Evolutionary conservation across 345 rosid genomes (phyloP), one percentile per base, ranked within the genome.

Genomic region (Dipteronia sinensis): DNA sequence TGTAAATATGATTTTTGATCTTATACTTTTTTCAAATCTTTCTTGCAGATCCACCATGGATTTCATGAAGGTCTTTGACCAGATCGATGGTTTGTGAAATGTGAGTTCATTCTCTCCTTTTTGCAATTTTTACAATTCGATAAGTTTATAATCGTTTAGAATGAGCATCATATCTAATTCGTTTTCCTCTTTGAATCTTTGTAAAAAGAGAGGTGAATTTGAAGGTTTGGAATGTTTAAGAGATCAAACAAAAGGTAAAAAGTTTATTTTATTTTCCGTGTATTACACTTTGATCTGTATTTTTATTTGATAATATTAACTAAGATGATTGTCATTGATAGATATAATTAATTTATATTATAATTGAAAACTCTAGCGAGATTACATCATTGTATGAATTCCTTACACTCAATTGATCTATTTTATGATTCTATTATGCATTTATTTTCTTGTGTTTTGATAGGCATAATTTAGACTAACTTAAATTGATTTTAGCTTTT

Each of bases 31-130:
- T 5, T 72, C 29, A 29, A 64, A 27, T 68, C 51, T 64, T 63
- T 61, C 65, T 74, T 49, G 74, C 82, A 80, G 83, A 83, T 88
- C 85, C 78, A 53, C 78, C 86, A 96, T 94, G 99, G 99, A 96
- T 94, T 90, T 96, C 92, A 91, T 92, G 93, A 96, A 96, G 93
- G 98, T 88, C 46, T 76, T 96, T 84, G 99, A 96, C 83, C 98
- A 96, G 83, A 91, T 98, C 34, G n/a, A n/a, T n/a, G n/a, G n/a
- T n/a, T 82, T 97, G 99, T 56, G 99, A 96, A 87, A 96, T 96
- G 99, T 96, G 75, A 64, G 95, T 64, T 76, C 82, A 53, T 71
- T 53, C 69, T 76, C 65, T 76, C 27, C 38, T 20, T 31, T n/a
- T 59, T 4, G 5, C 23, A 17, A 7, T 15, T 42, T 55, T n/a